Conservation (phyloP, 2,329 filamentous ascomycete species). For the Fusarium tuaranense region DNA sequence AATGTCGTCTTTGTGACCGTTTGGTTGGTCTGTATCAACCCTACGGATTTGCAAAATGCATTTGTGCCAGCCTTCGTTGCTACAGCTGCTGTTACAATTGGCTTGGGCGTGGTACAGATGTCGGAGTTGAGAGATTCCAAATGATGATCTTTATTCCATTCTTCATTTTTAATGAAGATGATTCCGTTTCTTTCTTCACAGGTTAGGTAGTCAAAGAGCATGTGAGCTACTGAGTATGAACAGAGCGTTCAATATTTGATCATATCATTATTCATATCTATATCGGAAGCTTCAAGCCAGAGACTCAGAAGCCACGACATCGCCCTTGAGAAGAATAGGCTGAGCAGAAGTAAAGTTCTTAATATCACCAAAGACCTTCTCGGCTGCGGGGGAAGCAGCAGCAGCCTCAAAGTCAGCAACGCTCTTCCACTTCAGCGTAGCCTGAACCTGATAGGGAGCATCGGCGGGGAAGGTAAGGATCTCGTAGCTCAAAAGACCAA, state of each 20-base stretch:
- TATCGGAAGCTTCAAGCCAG: constrained; percentile 6
- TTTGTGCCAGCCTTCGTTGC: neutral
- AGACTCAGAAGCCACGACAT: constrained; percentile 16
- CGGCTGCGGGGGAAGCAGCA: constrained; percentile 1
- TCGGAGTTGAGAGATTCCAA: neutral
- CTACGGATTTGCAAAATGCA: neutral
- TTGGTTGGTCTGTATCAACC: neutral
- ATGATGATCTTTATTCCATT: neutral
- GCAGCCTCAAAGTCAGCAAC: constrained; percentile 35
- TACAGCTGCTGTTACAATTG: neutral
- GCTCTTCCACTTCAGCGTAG: constrained; percentile 37
- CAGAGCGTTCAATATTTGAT: neutral
- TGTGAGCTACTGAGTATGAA: too few relatives aligned
- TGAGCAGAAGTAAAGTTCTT: constrained; percentile 35
- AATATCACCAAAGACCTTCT: constrained; percentile 39
- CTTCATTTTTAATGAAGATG: too few relatives aligned
- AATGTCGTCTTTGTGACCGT: neutral
- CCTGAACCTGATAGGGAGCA: constrained; percentile 40
- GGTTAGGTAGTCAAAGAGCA: too few relatives aligned
- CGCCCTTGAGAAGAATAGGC: constrained; percentile 41
- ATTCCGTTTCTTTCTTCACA: too few relatives aligned
- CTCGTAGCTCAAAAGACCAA: constrained; percentile 39
- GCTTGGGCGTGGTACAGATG: neutral
- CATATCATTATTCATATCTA: neutral
- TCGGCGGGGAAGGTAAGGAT: constrained; percentile 33